Evolutionary conservation across 2,329 filamentous ascomycete species (phyloP).

Genomic region (Pseudopithomyces maydicus): DNA sequence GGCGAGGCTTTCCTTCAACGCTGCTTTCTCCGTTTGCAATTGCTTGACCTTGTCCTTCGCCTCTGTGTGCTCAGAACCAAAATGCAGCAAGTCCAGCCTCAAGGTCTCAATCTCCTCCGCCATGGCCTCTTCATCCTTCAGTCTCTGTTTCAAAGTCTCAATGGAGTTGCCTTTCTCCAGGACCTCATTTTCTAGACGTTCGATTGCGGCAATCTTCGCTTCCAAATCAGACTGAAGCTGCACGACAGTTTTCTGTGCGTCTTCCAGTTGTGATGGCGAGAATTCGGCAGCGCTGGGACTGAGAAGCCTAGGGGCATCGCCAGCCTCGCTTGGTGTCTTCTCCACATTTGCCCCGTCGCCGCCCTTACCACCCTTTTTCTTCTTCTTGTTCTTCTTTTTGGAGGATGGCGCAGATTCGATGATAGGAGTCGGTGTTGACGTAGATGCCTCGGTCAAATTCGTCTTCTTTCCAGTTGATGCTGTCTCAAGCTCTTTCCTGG

Average conservation of each 20-base stretch:
- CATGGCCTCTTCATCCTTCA: constrained; percentile 77
- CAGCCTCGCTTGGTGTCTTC: constrained; percentile 44
- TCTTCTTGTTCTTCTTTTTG: constrained; percentile 83
- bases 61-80: constrained; percentile 83
- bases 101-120: constrained; percentile 85
- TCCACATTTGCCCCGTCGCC: constrained; percentile 44
- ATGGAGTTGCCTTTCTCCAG: constrained; percentile 71
- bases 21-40: constrained; percentile 70
- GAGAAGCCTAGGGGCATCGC: constrained; percentile 40
- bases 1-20: constrained; percentile 66
- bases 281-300: constrained; percentile 46
- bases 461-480: constrained; percentile 20
- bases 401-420: constrained; percentile 38
- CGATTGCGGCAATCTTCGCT: constrained; percentile 39
- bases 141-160: constrained; percentile 69
- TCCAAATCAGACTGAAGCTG: constrained; percentile 42
- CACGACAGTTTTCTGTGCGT: constrained; percentile 33
- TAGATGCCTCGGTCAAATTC: constrained; percentile 17
- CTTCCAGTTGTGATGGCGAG: constrained; percentile 45
- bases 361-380: constrained; percentile 72
- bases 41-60: constrained; percentile 76
- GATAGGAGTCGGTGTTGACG: constrained; percentile 24
- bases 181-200: constrained; percentile 39
- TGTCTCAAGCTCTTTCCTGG: constrained; percentile 35
- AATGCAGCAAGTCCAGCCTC: constrained; percentile 75